Base-by-base conservation (phyloP, 1,284 basidiomycete species). In the Marasmius oreades region DNA sequence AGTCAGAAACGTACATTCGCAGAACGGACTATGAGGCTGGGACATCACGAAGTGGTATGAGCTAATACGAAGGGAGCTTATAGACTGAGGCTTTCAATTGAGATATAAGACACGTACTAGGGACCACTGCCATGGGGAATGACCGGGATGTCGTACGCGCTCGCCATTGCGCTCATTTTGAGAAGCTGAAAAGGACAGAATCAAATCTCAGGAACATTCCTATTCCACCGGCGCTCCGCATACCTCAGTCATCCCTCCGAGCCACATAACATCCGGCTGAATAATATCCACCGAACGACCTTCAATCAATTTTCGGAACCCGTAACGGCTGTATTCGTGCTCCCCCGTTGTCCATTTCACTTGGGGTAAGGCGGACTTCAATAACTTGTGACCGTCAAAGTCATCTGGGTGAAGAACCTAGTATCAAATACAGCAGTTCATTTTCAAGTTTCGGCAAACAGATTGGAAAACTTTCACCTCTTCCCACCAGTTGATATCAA, bases 271-370 rank as follows among this genome's bases (percentile, higher is more conserved):
- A 60, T 80, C 78, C 4, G 79, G 78, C 63, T 81, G 78, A 54
- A 77, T 64, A 56, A 81, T 79, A 59, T 77, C 76, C 53, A 80
- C 68, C 1, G 72, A 68, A 20, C 77, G 74, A 54, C 71, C 69
- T 51, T 79, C 78, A 58, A 81, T 78, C 26, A 81, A 71, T 62
- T 79, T 77, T 54, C 78, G 73, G 73, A 79, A 80, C 5, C 78
- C 77, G 60, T 78, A 78, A 47, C 74, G 73, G 18, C 73, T 73
- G 67, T 79, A 79, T 64, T 78, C 78, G 67, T 80, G 78, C 69
- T 80, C 79, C 53, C 79, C 79, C 2, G 79, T 80, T 5, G 79
- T 81, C 67, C 77, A 81, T 61, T 77, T 78, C 57, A 78, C 63
- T 34, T 73, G 70, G 2, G 78, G 79, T 20, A 78, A 62, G 6